Evolutionary conservation across 2,329 filamentous ascomycete genomes (phyloP).

Genomic region (Cladosporium sphaerospermum): DNA sequence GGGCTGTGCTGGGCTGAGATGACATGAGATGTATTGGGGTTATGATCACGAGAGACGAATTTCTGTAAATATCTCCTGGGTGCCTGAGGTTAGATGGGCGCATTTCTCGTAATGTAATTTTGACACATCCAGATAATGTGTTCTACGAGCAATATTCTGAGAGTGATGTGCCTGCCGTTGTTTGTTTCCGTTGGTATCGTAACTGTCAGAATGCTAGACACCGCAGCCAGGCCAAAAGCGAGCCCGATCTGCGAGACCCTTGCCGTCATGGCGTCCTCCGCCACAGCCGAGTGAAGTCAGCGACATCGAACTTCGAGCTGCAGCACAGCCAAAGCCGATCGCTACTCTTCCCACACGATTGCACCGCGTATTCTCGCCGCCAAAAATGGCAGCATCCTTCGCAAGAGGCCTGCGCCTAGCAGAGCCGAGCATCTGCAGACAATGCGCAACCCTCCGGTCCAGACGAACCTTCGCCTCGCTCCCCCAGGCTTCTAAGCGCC

Average conservation of each 20-base stretch:
- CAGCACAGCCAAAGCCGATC: not conserved
- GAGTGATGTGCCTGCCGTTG: no score
- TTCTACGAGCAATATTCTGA: not conserved
- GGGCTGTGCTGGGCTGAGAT: constrained; percentile 1
- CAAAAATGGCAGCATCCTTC: constrained; percentile 9
- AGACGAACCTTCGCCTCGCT: constrained; percentile 19
- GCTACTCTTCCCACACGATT: constrained; percentile 11
- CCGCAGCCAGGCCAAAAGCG: no score
- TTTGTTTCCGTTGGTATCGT: not conserved
- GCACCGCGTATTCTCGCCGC: constrained; percentile 11
- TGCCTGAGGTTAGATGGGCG: not conserved
- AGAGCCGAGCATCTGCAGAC: constrained; percentile 19
- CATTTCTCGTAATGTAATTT: not conserved
- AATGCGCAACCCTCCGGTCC: constrained; percentile 19
- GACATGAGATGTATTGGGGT: constrained; percentile 1
- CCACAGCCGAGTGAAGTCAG: constrained; percentile 5
- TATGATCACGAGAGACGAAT: constrained; percentile 10
- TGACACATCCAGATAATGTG: not conserved
- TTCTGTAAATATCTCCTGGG: constrained; percentile 2
- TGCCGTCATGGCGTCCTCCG: not conserved
- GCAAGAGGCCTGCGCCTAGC: constrained; percentile 14
- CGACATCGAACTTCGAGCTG: not conserved
- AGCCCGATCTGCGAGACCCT: no score
- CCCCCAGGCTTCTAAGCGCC: constrained; percentile 18
- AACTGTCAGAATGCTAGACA: no score